phyloP scores from a whole-genome alignment of 23 red algal genomes.

The Porphyridium purpureum region DNA sequence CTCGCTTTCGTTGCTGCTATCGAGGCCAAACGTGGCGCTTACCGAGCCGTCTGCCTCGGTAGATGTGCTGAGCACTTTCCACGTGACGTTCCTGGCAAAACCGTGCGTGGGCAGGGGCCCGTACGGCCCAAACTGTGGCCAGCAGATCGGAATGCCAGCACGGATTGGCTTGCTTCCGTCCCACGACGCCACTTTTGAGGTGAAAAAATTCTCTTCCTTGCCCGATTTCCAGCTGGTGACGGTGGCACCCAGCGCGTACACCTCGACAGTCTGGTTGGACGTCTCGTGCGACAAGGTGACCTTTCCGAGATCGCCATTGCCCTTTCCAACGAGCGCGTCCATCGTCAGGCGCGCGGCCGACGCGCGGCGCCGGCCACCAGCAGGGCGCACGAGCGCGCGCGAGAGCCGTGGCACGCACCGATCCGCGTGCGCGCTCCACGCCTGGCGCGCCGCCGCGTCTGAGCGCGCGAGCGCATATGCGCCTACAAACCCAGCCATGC shows the following conservation, averaged over 20 bases:
- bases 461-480: too few species aligned
- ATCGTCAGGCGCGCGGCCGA: too few species aligned
- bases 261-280: conserved; percentile 9
- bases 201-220: conserved; percentile 46
- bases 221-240: conserved; percentile 56
- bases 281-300: too few species aligned
- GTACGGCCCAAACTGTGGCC: conserved; percentile 94
- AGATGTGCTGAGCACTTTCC: conserved; percentile 39
- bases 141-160: conserved; percentile 89
- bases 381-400: too few species aligned
- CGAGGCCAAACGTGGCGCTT: conserved; percentile 19
- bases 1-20: conserved; percentile 23
- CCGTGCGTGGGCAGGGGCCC: conserved; percentile 77
- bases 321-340: too few species aligned
- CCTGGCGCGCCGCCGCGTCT: too few species aligned
- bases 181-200: conserved; percentile 50
- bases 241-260: conserved; percentile 60
- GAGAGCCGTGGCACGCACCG: too few species aligned
- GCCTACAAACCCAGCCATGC: too few species aligned
- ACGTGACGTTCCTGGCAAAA: conserved; percentile 72
- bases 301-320: too few species aligned
- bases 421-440: too few species aligned
- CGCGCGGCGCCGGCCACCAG: too few species aligned
- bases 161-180: conserved; percentile 40
- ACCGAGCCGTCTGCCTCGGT: conserved; percentile 39